Evolutionary conservation across 345 rosid species (phyloP).

Genomic region (Ceriops tagal): DNA sequence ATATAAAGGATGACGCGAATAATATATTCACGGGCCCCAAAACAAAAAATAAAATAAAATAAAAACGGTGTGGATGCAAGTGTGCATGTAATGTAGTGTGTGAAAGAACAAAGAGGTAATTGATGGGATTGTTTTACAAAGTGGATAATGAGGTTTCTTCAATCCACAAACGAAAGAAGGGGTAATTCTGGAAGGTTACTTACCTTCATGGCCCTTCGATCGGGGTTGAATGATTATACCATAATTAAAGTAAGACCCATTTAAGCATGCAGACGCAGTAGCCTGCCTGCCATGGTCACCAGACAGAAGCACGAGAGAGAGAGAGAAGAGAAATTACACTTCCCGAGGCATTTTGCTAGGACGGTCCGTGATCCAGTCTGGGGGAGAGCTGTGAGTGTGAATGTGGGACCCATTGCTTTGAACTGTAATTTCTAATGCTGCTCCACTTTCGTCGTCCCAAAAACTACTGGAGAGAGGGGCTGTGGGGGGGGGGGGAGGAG

Average conservation of each 20-base stretch:
- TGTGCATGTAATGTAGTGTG: neutral
- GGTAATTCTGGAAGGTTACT: conserved; percentile 11
- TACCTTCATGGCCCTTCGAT: conserved; percentile 11
- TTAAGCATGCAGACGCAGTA: neutral
- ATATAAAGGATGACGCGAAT: neutral
- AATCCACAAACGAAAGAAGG: neutral
- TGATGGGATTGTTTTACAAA: conserved; percentile 1
- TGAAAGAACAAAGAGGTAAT: neutral
- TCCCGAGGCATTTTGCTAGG: conserved; percentile 26
- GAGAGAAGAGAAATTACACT: neutral
- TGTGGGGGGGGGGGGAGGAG: too few species aligned
- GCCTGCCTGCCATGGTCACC: neutral
- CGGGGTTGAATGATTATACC: conserved; percentile 23
- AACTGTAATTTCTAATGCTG: neutral
- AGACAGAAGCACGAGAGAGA: neutral
- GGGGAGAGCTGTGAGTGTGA: neutral
- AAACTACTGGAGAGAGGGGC: neutral
- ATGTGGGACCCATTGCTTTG: conserved; percentile 9
- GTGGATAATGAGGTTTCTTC: neutral
- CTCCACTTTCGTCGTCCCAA: neutral
- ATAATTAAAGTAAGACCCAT: conserved; percentile 20
- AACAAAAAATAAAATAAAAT: too few species aligned
- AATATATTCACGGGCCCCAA: neutral
- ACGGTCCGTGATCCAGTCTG: conserved; percentile 32
- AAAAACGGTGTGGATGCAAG: neutral